phyloP scores from a whole-genome alignment of 2,329 filamentous ascomycete species.

The Amesomyces nigricolor region DNA sequence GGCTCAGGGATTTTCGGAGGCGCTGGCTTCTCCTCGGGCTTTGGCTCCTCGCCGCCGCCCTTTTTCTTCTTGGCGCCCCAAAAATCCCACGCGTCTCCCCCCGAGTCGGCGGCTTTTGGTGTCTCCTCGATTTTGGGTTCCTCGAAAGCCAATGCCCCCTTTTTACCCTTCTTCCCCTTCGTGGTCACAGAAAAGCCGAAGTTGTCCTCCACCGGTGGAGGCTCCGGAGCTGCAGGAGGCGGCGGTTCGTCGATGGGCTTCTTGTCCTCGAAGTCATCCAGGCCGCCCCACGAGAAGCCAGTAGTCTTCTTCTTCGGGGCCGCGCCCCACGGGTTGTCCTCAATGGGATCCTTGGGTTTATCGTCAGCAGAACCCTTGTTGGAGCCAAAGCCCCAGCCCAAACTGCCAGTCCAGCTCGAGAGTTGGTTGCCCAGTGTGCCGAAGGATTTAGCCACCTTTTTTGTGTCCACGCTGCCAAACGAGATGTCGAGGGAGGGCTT shows the following conservation, averaged over 20 bases:
- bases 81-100: slow-evolving; percentile 25
- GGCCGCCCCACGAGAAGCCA: slow-evolving; percentile 43
- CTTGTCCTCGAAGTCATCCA: slow-evolving; percentile 35
- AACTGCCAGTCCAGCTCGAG: slow-evolving; percentile 50
- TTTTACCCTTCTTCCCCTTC: slow-evolving; percentile 42
- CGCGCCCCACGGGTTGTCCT: slow-evolving; percentile 46
- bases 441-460: slow-evolving; percentile 37
- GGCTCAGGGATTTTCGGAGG: slow-evolving; percentile 13
- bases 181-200: slow-evolving; percentile 26
- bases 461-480: slow-evolving; percentile 44
- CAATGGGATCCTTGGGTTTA: slow-evolving; percentile 34
- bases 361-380: slow-evolving; percentile 23
- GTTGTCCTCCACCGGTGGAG: slow-evolving; percentile 27
- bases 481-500: slow-evolving; percentile 53
- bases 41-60: slow-evolving; percentile 14
- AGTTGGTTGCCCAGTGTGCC: slow-evolving; percentile 47
- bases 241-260: slow-evolving; percentile 7
- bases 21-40: slow-evolving; percentile 13
- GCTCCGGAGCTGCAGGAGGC: slow-evolving; percentile 23
- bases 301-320: slow-evolving; percentile 45
- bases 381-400: slow-evolving; percentile 38
- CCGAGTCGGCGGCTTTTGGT: slow-evolving; percentile 28
- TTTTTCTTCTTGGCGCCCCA: slow-evolving; percentile 31
- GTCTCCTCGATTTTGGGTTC: slow-evolving; percentile 22
- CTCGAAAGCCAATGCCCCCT: slow-evolving; percentile 24